These are phyloP conservation scores for Aspergillus coremiiformis DNA, from an alignment of 495 filamentous ascomycete genomes.

Conservation along the genomic window DNA sequence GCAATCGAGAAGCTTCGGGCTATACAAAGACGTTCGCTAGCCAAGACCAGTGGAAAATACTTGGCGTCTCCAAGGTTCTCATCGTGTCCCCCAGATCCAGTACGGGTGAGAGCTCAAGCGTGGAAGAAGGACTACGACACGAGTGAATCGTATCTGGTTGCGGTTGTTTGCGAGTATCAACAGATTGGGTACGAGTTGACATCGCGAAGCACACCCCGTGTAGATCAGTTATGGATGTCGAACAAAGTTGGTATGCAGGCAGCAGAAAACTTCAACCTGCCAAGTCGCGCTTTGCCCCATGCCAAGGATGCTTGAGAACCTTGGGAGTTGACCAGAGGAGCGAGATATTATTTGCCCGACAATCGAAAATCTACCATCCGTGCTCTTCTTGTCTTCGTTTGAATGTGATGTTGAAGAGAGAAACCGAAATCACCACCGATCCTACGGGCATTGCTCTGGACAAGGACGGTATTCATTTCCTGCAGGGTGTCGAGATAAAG, in stretches of 20 bases:
- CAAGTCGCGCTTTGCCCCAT: neutral
- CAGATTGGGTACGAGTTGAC: too few relatives aligned
- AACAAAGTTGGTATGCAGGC: neutral
- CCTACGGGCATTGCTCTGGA: constrained; percentile 46
- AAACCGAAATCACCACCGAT: constrained; percentile 39
- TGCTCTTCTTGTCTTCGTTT: too few relatives aligned
- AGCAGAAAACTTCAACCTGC: neutral
- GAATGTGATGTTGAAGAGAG: constrained; percentile 39
- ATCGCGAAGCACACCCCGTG: neutral
- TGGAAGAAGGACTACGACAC: neutral
- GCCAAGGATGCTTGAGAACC: constrained; percentile 11
- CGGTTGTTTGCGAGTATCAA: too few relatives aligned
- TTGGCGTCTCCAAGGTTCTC: constrained; percentile 22
- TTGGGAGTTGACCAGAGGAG: neutral
- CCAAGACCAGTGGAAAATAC: constrained; percentile 13
- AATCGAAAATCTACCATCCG: too few relatives aligned
- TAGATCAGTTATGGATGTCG: neutral
- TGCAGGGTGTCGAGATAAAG: constrained; percentile 39
- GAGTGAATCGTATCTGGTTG: too few relatives aligned
- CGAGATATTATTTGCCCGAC: neutral
- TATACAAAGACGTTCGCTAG: neutral
- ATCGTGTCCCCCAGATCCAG: neutral
- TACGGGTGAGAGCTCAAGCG: neutral
- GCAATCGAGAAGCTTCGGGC: neutral
- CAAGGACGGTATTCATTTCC: constrained; percentile 42